Percentiles rank a stretch among this genome's conserved stretches.
Conservation (phyloP, 495 filamentous ascomycete genomes). For the Rhizodiscina lignyota region DNA sequence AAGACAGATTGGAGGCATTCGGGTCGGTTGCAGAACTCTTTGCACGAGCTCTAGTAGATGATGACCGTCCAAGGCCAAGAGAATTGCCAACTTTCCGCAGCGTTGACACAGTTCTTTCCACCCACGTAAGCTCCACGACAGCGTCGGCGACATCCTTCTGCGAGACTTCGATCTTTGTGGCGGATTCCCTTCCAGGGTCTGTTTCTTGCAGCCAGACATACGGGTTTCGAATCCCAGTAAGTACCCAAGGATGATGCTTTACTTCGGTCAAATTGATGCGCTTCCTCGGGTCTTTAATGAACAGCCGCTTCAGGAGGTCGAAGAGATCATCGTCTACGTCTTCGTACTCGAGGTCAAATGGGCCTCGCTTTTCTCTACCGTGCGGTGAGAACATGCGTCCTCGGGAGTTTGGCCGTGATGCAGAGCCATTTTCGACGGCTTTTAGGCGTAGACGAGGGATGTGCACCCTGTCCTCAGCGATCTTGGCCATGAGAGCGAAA, state of each 20-base stretch:
- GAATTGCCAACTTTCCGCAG: constrained; percentile 33
- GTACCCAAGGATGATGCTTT: constrained; percentile 91
- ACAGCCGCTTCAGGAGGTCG: constrained; percentile 64
- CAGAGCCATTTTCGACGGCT: constrained; percentile 47
- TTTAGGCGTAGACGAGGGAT: constrained; percentile 67
- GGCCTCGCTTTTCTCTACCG: constrained; percentile 35
- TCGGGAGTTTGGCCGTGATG: constrained; percentile 17
- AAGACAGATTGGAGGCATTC: constrained; percentile 7
- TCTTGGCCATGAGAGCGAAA: constrained; percentile 75
- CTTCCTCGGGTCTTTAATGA: constrained; percentile 76
- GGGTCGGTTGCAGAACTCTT: constrained; percentile 15
- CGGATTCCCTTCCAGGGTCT: constrained; percentile 63
- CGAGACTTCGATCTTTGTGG: constrained; percentile 85
- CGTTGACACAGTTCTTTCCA: constrained; percentile 55
- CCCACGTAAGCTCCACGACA: constrained; percentile 73
- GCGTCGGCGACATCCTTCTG: constrained; percentile 77
- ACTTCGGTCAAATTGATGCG: constrained; percentile 83
- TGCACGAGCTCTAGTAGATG: background rate
- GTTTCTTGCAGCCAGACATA: constrained; percentile 81
- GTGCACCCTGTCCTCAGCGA: constrained; percentile 78
- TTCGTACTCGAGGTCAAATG: constrained; percentile 67
- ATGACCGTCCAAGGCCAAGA: constrained; percentile 7
- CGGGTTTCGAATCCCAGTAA: constrained; percentile 60
- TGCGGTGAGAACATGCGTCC: constrained; percentile 14
- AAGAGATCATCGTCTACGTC: constrained; percentile 65